Percentiles rank a stretch among this genome's conserved stretches.
phyloP scores from a whole-genome alignment of 1,139 yeast genomes.

The Kazachstania sp. region DNA sequence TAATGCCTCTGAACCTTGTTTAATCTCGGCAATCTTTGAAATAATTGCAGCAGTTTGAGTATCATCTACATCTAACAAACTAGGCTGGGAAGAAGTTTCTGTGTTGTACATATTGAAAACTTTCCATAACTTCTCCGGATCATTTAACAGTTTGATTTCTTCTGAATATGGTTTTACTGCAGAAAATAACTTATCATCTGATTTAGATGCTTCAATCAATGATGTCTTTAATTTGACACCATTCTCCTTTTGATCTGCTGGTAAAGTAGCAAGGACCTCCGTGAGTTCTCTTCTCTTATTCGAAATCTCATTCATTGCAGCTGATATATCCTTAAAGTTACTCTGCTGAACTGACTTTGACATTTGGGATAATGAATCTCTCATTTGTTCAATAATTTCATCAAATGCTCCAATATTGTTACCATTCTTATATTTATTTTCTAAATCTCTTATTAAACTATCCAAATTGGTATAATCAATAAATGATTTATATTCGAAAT shows the following conservation, averaged over 20 bases:
- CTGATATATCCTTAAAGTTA: slow-evolving; percentile 23
- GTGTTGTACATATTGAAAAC: slow-evolving; percentile 22
- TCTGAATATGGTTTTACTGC: slow-evolving; percentile 33
- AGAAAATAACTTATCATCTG: slow-evolving; percentile 53
- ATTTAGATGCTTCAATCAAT: slow-evolving; percentile 55
- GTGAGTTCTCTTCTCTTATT: slow-evolving; percentile 38
- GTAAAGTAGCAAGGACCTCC: slow-evolving; percentile 15
- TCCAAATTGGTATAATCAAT: slow-evolving; percentile 77
- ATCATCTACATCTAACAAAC: slow-evolving; percentile 60
- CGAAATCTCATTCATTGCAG: slow-evolving; percentile 23
- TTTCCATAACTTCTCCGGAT: slow-evolving; percentile 29
- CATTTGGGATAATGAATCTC: slow-evolving; percentile 27
- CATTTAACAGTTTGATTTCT: slow-evolving; percentile 33
- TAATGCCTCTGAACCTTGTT: slow-evolving; percentile 41
- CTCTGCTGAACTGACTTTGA: slow-evolving; percentile 22
- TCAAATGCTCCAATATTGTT: slow-evolving; percentile 11
- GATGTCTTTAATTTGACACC: slow-evolving; percentile 33
- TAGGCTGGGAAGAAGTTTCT: slow-evolving; percentile 31
- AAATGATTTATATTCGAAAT: slow-evolving; percentile 69
- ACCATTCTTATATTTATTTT: slow-evolving; percentile 26
- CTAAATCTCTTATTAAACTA: slow-evolving; percentile 49
- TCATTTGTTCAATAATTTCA: slow-evolving; percentile 23
- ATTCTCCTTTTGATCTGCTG: slow-evolving; percentile 25
- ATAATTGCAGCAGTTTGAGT: slow-evolving; percentile 30
- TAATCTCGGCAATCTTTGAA: slow-evolving; percentile 32